These are phyloP conservation scores for Xylaria acuta DNA, from an alignment of 495 filamentous ascomycete species.

Conservation along the genomic window DNA sequence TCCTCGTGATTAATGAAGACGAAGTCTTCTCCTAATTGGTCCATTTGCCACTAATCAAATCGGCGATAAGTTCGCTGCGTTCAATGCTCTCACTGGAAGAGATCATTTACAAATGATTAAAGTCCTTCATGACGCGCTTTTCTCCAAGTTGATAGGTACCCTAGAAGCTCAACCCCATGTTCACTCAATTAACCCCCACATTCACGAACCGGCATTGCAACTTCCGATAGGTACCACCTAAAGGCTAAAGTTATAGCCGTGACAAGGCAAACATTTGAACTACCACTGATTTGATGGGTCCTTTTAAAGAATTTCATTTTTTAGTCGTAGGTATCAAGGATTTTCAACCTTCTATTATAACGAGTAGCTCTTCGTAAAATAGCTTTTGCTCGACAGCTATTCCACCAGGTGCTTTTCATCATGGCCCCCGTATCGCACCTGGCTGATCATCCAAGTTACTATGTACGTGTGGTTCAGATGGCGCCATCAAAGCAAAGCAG, in stretches of 20 bases:
- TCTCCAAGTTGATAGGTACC: background rate
- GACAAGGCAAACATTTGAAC: background rate
- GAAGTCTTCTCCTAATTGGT: slow-evolving; percentile 33
- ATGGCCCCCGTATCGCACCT: background rate
- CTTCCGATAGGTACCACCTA: background rate
- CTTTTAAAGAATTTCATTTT: no score
- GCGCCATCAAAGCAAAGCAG: background rate
- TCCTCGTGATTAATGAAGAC: slow-evolving; percentile 38
- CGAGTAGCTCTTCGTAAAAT: background rate
- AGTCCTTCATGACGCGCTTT: background rate
- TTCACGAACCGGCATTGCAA: slow-evolving; percentile 1
- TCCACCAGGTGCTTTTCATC: background rate
- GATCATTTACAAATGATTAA: background rate
- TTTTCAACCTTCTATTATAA: background rate
- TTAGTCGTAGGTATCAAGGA: background rate
- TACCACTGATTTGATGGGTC: background rate
- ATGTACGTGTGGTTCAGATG: background rate
- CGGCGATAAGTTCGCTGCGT: background rate
- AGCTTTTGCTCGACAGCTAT: no score
- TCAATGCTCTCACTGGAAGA: background rate
- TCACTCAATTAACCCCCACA: slow-evolving; percentile 15
- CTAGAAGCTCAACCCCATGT: slow-evolving; percentile 3
- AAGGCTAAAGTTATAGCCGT: slow-evolving; percentile 6
- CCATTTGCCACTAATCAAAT: slow-evolving; percentile 22
- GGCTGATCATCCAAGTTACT: background rate